A percentile compares a stretch with the other conserved stretches of the same genome.
These are phyloP conservation scores for Populus davidiana DNA, from an alignment of 345 rosid species.

Conservation along the genomic window DNA sequence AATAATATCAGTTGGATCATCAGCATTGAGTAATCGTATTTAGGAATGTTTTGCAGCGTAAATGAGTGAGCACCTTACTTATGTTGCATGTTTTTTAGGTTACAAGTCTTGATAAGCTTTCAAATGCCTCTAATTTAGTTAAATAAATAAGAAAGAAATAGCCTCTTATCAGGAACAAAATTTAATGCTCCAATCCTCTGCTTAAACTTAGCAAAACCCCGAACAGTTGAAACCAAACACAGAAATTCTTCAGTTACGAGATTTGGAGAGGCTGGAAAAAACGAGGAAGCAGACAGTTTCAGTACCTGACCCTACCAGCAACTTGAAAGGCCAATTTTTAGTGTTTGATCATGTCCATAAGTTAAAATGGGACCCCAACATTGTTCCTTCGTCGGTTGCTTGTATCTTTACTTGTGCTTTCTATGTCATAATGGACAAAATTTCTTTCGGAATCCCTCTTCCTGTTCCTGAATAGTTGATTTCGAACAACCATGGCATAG, in stretches of 20 bases:
- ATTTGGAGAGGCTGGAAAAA: neutral
- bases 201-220: neutral
- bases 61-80: neutral
- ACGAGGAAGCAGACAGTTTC: neutral
- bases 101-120: neutral
- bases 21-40: too few relatives aligned
- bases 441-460: neutral
- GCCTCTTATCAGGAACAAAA: neutral
- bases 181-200: neutral
- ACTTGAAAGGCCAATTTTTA: neutral
- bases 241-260: too few relatives aligned
- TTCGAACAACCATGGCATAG: slow-evolving; percentile 19
- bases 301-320: neutral
- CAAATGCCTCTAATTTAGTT: neutral
- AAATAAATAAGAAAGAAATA: too few relatives aligned
- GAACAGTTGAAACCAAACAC: too few relatives aligned
- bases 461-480: neutral
- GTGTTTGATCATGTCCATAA: neutral
- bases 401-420: neutral
- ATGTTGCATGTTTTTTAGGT: neutral
- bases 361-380: neutral
- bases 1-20: neutral
- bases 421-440: slow-evolving; percentile 1
- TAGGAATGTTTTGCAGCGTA: neutral
- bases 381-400: neutral